Evolutionary conservation across 306 rosid genomes (phyloP), one percentile per base, ranked within the genome.

Genomic region (Fagus sylvatica): DNA sequence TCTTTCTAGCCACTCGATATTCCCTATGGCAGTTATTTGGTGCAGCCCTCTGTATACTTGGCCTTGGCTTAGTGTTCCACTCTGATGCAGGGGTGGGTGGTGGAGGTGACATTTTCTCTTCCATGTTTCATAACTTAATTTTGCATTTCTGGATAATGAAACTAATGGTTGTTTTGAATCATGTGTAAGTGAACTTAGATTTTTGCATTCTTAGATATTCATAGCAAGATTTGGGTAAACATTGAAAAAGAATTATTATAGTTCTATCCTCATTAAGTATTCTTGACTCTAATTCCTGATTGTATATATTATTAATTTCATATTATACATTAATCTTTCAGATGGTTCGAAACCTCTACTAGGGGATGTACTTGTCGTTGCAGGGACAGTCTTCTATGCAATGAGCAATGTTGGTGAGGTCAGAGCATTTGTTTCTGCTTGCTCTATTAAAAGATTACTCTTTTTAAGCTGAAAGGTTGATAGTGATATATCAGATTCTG

Each of bases 361-460:
- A 53, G 97, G 97, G 48, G 97, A 89, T 77, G 40, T 72, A 33
- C 93, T 91, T 34, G 94, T 89, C 53, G 77, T 91, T 55, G 84
- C 74, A 48, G 94, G 89, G 78, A 87, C 94, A 30, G 7, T 88
- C 57, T 90, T 89, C 81, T 91, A 71, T 55, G 94, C 85, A 57
- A 53, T 88, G 73, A 91, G 97, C 82, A 91, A 88, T 65, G 95
- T 92, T 71, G 88, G 91, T 9, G 94, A 87, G 91, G 95, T 90
- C 77, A 56, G 71, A 10, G 11, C 55, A 49, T 17, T 55, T 1
- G 49, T 3, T 7, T 22, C 41, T 13, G 28, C 19, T 57, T 9
- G 19, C n/a, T 4, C 51, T 46, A 17, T 22, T 13, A 19, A 1
- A 34, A 15, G 10, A 61, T 59, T 4, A 7, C n/a, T 37, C 41